phyloP scores from a whole-genome alignment of 345 rosid species.

The Brassica cretica region DNA sequence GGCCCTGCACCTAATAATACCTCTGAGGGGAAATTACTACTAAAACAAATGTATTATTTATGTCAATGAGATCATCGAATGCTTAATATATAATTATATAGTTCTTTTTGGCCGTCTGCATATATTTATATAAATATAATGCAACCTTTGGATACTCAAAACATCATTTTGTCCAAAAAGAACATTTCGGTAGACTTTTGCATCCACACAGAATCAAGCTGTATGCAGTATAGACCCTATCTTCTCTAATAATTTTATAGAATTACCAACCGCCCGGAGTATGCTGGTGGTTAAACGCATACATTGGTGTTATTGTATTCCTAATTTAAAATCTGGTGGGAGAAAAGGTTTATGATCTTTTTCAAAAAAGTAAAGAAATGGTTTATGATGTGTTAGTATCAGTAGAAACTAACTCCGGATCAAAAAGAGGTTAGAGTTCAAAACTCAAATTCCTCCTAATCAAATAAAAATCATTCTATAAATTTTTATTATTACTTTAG shows the following conservation, averaged over 20 bases:
- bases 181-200: constrained; percentile 21
- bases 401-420: background rate
- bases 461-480: too few relatives aligned
- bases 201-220: constrained; percentile 20
- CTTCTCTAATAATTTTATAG: background rate
- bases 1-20: background rate
- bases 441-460: background rate
- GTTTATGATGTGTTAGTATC: background rate
- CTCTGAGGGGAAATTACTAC: background rate
- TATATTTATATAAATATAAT: background rate
- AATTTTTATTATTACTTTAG: background rate
- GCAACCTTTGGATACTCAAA: constrained; percentile 39
- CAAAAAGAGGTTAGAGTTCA: background rate
- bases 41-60: background rate
- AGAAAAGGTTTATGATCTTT: too few relatives aligned
- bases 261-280: background rate
- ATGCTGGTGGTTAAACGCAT: background rate
- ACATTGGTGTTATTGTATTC: background rate
- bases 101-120: constrained; percentile 10
- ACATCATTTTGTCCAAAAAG: constrained; percentile 30
- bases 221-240: constrained; percentile 18
- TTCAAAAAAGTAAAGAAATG: too few relatives aligned
- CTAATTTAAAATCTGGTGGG: background rate
- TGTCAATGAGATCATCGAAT: constrained; percentile 2
- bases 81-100: background rate